Evolutionary conservation across 805 yeast genomes (phyloP).

Genomic region (Naumovozyma baii): DNA sequence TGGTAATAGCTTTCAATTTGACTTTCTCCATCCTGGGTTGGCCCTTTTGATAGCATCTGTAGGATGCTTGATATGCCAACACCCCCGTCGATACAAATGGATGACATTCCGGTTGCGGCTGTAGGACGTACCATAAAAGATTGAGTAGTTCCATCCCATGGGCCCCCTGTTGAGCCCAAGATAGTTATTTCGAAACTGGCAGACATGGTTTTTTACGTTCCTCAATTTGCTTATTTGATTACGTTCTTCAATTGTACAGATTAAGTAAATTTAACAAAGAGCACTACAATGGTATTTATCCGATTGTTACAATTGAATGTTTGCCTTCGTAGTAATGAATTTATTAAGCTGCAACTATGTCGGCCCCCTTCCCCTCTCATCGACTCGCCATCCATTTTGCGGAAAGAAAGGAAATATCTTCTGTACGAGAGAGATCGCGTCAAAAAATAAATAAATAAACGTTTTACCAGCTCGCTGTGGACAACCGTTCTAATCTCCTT

Average conservation of each 20-base stretch:
- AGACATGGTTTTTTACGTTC: not conserved
- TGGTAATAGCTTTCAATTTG: conserved; percentile 16
- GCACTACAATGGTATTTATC: too few relatives aligned
- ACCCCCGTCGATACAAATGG: conserved; percentile 73
- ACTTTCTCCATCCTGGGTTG: conserved; percentile 3
- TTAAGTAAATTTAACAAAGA: too few relatives aligned
- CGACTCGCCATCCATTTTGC: too few relatives aligned
- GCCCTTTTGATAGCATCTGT: not conserved
- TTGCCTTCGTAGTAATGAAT: too few relatives aligned
- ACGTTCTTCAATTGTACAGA: too few relatives aligned
- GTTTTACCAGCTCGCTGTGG: not conserved
- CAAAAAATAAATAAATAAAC: too few relatives aligned
- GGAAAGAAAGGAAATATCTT: too few relatives aligned
- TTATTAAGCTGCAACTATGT: too few relatives aligned
- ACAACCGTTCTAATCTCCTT: not conserved
- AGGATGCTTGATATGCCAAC: conserved; percentile 51
- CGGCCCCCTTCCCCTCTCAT: too few relatives aligned
- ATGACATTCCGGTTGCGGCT: conserved; percentile 19
- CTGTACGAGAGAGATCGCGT: too few relatives aligned
- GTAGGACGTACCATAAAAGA: conserved; percentile 56
- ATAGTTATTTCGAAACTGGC: conserved; percentile 47
- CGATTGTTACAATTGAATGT: too few relatives aligned
- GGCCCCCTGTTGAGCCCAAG: conserved; percentile 81
- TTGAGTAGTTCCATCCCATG: conserved; percentile 61
- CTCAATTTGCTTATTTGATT: too few relatives aligned